A percentile compares a stretch with the other conserved stretches of the same genome.
Evolutionary conservation across 192 early-diverging fungal species (phyloP).

Genomic region (Chytriomyces sp.): DNA sequence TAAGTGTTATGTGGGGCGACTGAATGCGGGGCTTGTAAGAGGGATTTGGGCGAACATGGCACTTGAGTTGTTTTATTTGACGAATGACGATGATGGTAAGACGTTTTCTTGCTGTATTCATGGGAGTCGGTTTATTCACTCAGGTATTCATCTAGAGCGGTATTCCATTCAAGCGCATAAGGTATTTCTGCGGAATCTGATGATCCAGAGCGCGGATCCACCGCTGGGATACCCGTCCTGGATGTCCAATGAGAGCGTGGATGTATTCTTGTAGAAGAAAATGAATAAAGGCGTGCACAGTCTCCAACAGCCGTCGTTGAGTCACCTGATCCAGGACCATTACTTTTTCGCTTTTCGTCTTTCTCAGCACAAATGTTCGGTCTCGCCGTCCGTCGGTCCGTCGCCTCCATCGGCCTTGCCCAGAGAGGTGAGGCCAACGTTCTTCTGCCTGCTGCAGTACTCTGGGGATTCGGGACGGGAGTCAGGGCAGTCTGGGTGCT

Average conservation of each 20-base stretch:
- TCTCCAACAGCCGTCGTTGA: too few relatives aligned
- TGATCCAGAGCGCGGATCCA: constrained; percentile 46
- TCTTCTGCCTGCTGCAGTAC: too few relatives aligned
- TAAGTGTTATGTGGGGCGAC: constrained; percentile 20
- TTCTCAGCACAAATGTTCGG: too few relatives aligned
- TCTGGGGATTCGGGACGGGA: too few relatives aligned
- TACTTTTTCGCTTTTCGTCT: too few relatives aligned
- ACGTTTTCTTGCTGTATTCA: background rate
- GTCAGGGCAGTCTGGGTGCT: too few relatives aligned
- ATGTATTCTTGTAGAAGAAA: background rate
- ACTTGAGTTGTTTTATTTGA: constrained; percentile 48
- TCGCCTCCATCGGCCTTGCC: too few relatives aligned
- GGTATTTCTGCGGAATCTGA: constrained; percentile 48
- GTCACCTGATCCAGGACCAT: too few relatives aligned
- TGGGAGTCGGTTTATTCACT: background rate
- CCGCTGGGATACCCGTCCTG: constrained; percentile 53
- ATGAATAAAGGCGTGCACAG: too few relatives aligned
- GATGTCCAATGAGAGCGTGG: constrained; percentile 2
- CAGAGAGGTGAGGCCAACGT: too few relatives aligned
- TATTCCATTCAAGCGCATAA: constrained; percentile 56
- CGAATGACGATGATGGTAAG: constrained; percentile 56
- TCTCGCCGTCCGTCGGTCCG: too few relatives aligned
- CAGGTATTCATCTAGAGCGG: constrained; percentile 32
- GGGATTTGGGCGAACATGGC: constrained; percentile 54
- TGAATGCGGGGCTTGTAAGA: constrained; percentile 4